phyloP scores from a whole-genome alignment of 176 grass and related monocot species.

The Lolium multiflorum region DNA sequence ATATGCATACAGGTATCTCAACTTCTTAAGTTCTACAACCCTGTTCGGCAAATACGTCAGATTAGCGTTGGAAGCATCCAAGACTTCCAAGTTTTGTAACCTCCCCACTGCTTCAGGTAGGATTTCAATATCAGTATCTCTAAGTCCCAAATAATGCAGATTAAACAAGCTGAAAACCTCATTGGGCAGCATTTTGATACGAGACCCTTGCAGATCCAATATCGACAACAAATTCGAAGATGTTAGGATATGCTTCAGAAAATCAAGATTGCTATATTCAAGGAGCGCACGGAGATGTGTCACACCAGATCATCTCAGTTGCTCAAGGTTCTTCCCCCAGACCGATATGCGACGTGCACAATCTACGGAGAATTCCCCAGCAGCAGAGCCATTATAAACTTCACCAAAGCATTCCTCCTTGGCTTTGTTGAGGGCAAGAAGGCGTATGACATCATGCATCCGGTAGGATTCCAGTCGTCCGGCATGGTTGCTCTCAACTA shows the following conservation, averaged over 20 bases:
- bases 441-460: not conserved
- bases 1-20: not conserved
- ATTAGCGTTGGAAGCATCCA: fast-evolving
- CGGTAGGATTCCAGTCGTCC: not conserved
- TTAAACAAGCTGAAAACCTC: not conserved
- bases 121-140: not conserved
- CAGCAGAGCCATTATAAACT: not conserved
- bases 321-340: not conserved
- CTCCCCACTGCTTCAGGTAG: not conserved
- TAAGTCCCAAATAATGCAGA: not conserved
- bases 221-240: not conserved
- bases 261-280: not conserved
- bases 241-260: not conserved
- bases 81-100: not conserved
- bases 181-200: not conserved
- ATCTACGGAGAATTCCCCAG: not conserved
- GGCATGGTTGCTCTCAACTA: not conserved
- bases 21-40: not conserved
- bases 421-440: not conserved
- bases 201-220: not conserved
- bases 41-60: not conserved
- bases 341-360: slow-evolving; percentile 22
- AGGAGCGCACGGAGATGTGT: not conserved
- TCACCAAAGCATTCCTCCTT: slow-evolving; percentile 17
- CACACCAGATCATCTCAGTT: not conserved